Base-by-base conservation (phyloP, 345 rosid genomes). In the Camelina neglecta region DNA sequence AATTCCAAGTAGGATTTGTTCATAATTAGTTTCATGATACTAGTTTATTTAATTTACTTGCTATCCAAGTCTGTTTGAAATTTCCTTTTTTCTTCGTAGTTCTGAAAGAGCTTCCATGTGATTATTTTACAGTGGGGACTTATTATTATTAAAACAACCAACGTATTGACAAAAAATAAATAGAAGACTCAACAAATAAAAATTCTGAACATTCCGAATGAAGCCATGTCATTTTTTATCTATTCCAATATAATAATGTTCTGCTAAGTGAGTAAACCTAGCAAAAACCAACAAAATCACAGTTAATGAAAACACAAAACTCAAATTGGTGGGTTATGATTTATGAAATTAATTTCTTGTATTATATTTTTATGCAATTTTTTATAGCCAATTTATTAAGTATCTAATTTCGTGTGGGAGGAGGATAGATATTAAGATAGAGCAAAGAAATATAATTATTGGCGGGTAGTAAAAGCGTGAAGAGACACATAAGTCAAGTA, bases 391-490 rank as follows among this genome's bases (percentile, higher is more conserved):
- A 26, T 26, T 26, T 12, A 18, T 26, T 1, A 13, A 56, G 20
- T 56, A 56, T 56, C 16, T 24, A 4, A 54, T 59, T 11, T 24
- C 53, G 75, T 61, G 51, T 49, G 67, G 49, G 39, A 9, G 8
- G 60, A 60, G 18, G 6, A 12, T 1, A 24, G 26, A 24, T 24
- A 23, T 23, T 23, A 23, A 23, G 24, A 23, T 23, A 50, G 29
- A 49, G 36, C 45, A 64, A 55, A 44, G 8, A 8, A 29, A 50
- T 6, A 36, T n/a, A 31, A 24, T 20, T 4, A 2, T 70, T 75
- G 80, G 80, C 65, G 56, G 57, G 55, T 75, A 74, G 73, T 4
- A 20, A 78, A 79, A 66, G 79, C 77, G 72, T 56, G 84, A 39
- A 26, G 79, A 79, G 48, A 51, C 73, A 72, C 49, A 50, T 44